Evolutionary conservation across 2,329 filamentous ascomycete species (phyloP).

Genomic region (Trichoderma asperellum): DNA sequence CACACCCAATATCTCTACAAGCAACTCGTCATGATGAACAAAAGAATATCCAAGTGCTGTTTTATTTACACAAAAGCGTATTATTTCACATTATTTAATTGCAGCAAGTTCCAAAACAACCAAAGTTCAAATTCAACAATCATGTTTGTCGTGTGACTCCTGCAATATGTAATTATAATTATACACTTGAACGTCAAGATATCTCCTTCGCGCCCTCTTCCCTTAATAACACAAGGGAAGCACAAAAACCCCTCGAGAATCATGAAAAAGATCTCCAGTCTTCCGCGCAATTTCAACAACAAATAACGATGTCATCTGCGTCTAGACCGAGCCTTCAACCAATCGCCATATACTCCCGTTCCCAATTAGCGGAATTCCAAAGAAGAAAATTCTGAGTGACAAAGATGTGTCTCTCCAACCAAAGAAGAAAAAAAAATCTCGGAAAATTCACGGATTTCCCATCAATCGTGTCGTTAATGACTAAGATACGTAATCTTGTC

Average conservation of each 20-base stretch:
- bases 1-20: background rate
- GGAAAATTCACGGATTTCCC: background rate
- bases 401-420: background rate
- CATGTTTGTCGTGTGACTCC: slow-evolving; percentile 10
- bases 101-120: background rate
- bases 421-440: background rate
- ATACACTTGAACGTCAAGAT: slow-evolving; percentile 8
- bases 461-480: slow-evolving; percentile 13
- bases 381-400: background rate
- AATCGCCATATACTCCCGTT: slow-evolving; percentile 20
- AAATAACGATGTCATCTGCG: background rate
- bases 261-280: background rate
- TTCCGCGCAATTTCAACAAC: background rate
- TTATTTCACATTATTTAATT: too few relatives aligned
- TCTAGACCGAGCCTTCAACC: slow-evolving; percentile 11
- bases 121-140: background rate
- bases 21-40: background rate
- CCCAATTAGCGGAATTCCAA: slow-evolving; percentile 15
- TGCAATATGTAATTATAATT: slow-evolving; percentile 19
- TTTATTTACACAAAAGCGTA: too few relatives aligned
- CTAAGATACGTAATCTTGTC: slow-evolving; percentile 4
- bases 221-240: background rate
- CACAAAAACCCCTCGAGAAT: background rate
- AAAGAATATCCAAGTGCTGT: background rate
- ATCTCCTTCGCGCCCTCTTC: background rate